Evolutionary conservation across 352 stramenopile genomes (phyloP), one percentile per base, ranked within the genome.

Genomic region (Phytopythium helicoides): DNA sequence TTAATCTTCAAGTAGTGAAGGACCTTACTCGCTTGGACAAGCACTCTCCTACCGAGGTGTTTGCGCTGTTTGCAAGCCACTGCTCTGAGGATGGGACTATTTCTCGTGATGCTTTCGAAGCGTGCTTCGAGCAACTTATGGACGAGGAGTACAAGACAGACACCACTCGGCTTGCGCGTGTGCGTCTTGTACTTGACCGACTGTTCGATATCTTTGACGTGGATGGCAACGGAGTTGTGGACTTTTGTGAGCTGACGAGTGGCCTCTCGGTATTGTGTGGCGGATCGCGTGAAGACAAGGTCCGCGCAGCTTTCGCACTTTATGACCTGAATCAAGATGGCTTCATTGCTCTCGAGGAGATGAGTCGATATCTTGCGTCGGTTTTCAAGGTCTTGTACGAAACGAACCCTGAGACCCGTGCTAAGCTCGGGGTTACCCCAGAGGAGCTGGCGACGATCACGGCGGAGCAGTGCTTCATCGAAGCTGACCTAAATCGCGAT

Each of bases 341-440:
- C 0, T 85, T 81, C 35, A 92, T 96, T 26, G 86, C 77, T 2
- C 38, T 92, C n/a, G 81, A 92, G n/a, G 87, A 96, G 54, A 95
- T 96, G 87, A 71, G 75, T 34, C 79, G 81, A 19, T 96, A 96
- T 52, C 57, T 96, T 14, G 74, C 71, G 2, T 82, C 77, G 33
- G 86, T 96, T 19, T 97, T 96, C 41, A 92, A 90, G 52, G 79
- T 96, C 14, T 53, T 95, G 35, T 96, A 92, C 53, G 81, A 92
- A 50, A 90, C 84, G 5, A 94, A 71, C 40, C 68, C 81, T 0
- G 76, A 73, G 0, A 89, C 76, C 9, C 56, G 74, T 14, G 60
- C 66, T 22, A 81, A 76, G 22, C 63, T 94, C 6, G 78, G 76
- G 1, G 76, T 87, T 1, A 65, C 72, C 14, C 81, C 87, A 0